Base-by-base conservation (phyloP, 108 stramenopile genomes). In the Nitzschia sp. region DNA sequence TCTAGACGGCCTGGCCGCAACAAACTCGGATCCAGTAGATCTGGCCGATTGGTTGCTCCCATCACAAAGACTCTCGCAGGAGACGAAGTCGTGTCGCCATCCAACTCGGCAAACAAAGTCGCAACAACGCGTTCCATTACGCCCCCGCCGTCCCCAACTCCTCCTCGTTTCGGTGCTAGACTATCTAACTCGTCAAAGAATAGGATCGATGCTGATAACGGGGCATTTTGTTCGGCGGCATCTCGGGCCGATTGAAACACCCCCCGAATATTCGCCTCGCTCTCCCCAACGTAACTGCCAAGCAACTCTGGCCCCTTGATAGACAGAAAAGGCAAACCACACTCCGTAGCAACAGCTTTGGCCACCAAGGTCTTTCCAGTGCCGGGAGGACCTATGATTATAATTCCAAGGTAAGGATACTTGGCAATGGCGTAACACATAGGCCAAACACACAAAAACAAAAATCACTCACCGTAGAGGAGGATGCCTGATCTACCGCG, bases 351-450 rank as follows among this genome's bases (percentile, higher is more conserved):
- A 3, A 99, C 98, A 0, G 98, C 98, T 68, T 98, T 99, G 54
- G 99, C 99, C 19, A 99, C 97, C 59, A 99, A 82, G 15, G 99
- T 99, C 83, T 99, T 99, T 5, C 98, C 98, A 11, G 95, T 97
- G 4, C 92, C 92, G 0, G 92, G 91, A 49, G 82, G 86, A 1
- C 61, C 61, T 62, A 26, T 15, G 34, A 42, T 42, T n/a, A n/a
- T n/a, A n/a, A n/a, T n/a, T n/a, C n/a, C n/a, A n/a, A n/a, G n/a
- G n/a, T n/a, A n/a, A n/a, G n/a, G n/a, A n/a, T n/a, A n/a, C n/a
- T n/a, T n/a, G n/a, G n/a, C n/a, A n/a, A n/a, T n/a, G n/a, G n/a
- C n/a, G n/a, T n/a, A n/a, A n/a, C n/a, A n/a, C n/a, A n/a, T n/a
- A n/a, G n/a, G n/a, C n/a, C 38, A 42, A 42, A 13, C 13, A 42